These are phyloP conservation scores for Diaporthe australafricana DNA, from an alignment of 2,329 filamentous ascomycete species.

Conservation along the genomic window DNA sequence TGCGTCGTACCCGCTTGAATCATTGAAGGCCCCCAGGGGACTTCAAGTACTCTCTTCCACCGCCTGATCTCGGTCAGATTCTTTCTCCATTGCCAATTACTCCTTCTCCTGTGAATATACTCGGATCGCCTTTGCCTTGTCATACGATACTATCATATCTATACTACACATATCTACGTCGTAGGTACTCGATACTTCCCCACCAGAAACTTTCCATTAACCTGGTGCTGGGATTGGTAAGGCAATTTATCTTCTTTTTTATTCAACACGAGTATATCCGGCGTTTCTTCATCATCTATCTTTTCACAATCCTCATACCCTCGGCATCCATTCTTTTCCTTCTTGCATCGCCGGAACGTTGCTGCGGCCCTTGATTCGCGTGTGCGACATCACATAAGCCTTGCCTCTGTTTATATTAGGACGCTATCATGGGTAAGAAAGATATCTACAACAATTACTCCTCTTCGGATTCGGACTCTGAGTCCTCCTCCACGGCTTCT, in stretches of 20 bases:
- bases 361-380: no score
- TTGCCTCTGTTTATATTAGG: not conserved
- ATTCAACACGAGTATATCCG: not conserved
- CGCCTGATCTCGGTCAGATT: not conserved
- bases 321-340: not conserved
- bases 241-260: not conserved
- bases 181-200: no score
- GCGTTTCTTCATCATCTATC: no score
- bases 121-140: not conserved
- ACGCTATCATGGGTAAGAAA: conserved; percentile 28
- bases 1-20: not conserved
- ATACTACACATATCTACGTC: no score
- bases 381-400: not conserved
- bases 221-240: no score
- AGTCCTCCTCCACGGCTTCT: conserved; percentile 12
- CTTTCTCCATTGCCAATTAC: not conserved
- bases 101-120: not conserved
- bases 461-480: conserved; percentile 34
- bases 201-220: no score
- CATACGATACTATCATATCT: no score
- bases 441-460: not conserved
- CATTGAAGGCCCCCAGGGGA: not conserved
- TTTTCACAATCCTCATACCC: no score
- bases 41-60: not conserved
- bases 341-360: not conserved